A percentile compares a stretch with the other conserved stretches of the same genome.
Conservation (phyloP, 225 moss, liverwort and hornwort species). For the Sphagnum contortum region DNA sequence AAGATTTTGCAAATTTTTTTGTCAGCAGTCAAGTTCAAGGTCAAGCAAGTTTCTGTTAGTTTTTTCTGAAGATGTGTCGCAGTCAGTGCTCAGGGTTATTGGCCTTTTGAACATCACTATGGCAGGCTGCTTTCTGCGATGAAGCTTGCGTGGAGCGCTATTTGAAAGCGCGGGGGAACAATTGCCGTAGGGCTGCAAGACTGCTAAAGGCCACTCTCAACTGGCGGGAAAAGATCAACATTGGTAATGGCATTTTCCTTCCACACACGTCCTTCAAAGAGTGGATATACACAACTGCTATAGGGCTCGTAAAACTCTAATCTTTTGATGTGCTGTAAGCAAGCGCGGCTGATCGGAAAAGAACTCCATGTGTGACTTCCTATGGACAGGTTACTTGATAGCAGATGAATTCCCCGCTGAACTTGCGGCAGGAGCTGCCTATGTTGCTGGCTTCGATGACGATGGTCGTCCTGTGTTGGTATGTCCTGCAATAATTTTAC, state of each 20-base stretch:
- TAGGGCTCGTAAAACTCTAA: too few relatives aligned
- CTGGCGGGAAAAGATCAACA: constrained; percentile 85
- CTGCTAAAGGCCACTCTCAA: constrained; percentile 67
- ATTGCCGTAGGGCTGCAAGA: constrained; percentile 66
- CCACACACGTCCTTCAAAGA: too few relatives aligned
- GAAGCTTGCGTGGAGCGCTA: constrained; percentile 66
- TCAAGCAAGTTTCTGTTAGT: not conserved
- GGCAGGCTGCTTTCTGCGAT: constrained; percentile 75
- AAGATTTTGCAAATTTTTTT: not conserved
- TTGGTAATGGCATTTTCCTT: constrained; percentile 38
- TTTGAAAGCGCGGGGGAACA: constrained; percentile 69
- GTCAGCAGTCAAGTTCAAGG: not conserved
- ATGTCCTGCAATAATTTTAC: not conserved
- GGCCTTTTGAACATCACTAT: too few relatives aligned
- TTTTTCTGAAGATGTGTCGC: not conserved
- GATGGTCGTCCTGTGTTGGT: constrained; percentile 88
- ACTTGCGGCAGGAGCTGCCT: constrained; percentile 80
- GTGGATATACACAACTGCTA: too few relatives aligned
- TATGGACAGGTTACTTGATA: constrained; percentile 60
- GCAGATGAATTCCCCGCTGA: constrained; percentile 96
- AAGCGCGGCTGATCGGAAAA: too few relatives aligned
- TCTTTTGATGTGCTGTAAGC: too few relatives aligned
- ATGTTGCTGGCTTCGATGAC: constrained; percentile 75
- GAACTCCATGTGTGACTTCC: too few relatives aligned
- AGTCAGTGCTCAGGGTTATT: not conserved